Evolutionary conservation across 352 stramenopile species (phyloP), one percentile per base, ranked within the genome.

Genomic region (Globisporangium iwayamae): DNA sequence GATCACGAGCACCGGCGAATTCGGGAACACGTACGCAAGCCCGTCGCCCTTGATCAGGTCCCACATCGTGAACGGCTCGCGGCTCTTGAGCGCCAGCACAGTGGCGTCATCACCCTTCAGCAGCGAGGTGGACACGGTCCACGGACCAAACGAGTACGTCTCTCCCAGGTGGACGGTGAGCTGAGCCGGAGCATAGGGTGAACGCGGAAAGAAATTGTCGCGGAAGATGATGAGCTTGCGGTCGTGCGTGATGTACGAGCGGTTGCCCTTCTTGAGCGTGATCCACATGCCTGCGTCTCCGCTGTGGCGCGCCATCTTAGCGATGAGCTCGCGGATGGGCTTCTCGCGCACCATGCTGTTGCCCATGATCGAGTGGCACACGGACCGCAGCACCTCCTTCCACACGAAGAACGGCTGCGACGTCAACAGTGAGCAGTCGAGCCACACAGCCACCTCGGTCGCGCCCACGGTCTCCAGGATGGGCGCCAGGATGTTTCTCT

Each of bases 281-380:
- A 93, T 76, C 85, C 85, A 94, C 65, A 84, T 85, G 60, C 76
- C 78, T 53, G 73, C 60, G 56, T 78, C 70, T 22, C 71, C 69
- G 3, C 77, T 53, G 41, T 87, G 70, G 20, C 78, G 78, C 47
- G 74, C 73, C 22, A 94, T 60, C 66, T 94, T 94, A 32, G 71
- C 64, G 16, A 90, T 90, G 18, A 94, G 72, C 67, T 94, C 85
- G 52, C 73, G 75, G 45, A 93, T 74, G 3, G 85, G 85, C 72
- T 91, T 92, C 61, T 94, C 85, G 64, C 85, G 85, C 48, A 94
- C 80, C 85, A 93, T 94, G 54, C 81, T 82, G 60, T 88, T 90
- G 63, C 85, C 85, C 81, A 94, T 88, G 60, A 85, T 68, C 6
- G 71, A 73, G 70, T 94, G 87, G 65, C 87, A 94, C 14, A 96